Base-by-base conservation (phyloP, 2,329 filamentous ascomycete species). In the Davidsoniella neocaledoniae region DNA sequence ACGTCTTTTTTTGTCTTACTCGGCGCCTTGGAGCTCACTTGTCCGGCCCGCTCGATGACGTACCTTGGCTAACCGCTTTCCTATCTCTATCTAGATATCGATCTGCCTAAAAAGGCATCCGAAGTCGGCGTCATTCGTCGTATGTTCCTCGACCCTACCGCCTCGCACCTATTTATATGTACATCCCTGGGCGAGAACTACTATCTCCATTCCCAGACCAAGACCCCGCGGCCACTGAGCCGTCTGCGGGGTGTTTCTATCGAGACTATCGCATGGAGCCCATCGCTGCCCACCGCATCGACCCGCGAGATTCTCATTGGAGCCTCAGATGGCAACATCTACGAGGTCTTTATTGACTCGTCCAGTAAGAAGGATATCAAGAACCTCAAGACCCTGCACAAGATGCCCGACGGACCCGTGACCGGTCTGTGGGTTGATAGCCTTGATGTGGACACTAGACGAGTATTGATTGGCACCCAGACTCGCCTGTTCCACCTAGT, bases 141-240 rank as follows among this genome's bases (percentile, higher is more conserved):
- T 68, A 86, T 98, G 76, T 98, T 98, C 68, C 83, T 98, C 60
- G 91, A 98, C 61, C 90, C 91, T 25, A 94, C 90, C 9, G 91
- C 91, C 25, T 95, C 87, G 5, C 91, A 98, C 67, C 72, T 98
- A 25, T 77, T 98, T 56, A 79, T 98, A 57, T 87, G 83, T 62
- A 98, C 91, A 2, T 83, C 86, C 4, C 76, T 87, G 39, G 87
- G 87, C 62, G 91, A 98, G 65, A 96, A 94, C 67, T 98, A 88
- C 69, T 98, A 98, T 65, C 82, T 98, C 8, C 91, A 98, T 63
- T 90, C 87, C 9, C 90, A 96, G 62, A 91, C 88, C 33, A 83
- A 86, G 57, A 83, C 88, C 56, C 87, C 90, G 2, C 86, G 91
- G 55, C 75, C 81, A 6, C 71, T 98, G 36, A 79, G 83, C 12